A percentile compares a stretch with the other conserved stretches of the same genome.
Conservation (phyloP, 2,329 filamentous ascomycete species). For the Aspergillus sp. region DNA sequence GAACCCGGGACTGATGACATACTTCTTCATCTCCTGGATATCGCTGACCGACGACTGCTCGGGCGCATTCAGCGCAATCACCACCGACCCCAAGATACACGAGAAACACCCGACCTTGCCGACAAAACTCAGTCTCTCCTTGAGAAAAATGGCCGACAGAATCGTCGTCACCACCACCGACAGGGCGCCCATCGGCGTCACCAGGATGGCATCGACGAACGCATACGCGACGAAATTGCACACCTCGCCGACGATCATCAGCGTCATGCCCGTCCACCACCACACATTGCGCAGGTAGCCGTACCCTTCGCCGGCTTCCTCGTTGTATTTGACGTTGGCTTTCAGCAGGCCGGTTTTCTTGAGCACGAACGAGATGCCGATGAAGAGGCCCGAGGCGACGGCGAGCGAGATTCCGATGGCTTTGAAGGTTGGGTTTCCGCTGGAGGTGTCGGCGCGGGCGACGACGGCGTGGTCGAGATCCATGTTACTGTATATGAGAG, state of each 20-base stretch:
- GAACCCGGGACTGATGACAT: slow-evolving; percentile 79
- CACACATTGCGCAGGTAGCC: slow-evolving; percentile 90
- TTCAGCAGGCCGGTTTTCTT: slow-evolving; percentile 88
- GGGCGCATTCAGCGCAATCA: slow-evolving; percentile 92
- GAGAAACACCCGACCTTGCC: slow-evolving; percentile 94
- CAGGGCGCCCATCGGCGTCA: slow-evolving; percentile 83
- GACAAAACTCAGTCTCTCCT: slow-evolving; percentile 89
- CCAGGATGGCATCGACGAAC: slow-evolving; percentile 91
- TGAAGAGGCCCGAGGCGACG: slow-evolving; percentile 80
- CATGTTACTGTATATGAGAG: too few relatives aligned
- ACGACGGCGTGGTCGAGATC: slow-evolving; percentile 27
- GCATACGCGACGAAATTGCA: slow-evolving; percentile 97
- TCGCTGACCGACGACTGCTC: slow-evolving; percentile 72
- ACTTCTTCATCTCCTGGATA: slow-evolving; percentile 88
- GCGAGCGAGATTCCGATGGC: slow-evolving; percentile 78
- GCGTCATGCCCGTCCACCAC: slow-evolving; percentile 93
- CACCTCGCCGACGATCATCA: slow-evolving; percentile 94
- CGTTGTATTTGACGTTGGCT: slow-evolving; percentile 93
- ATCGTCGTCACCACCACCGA: slow-evolving; percentile 89
- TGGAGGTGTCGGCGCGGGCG: slow-evolving; percentile 6
- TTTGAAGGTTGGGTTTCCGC: slow-evolving; percentile 60
- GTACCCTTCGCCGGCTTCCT: slow-evolving; percentile 91
- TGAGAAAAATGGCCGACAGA: slow-evolving; percentile 87
- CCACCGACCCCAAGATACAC: slow-evolving; percentile 84
- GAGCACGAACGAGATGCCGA: slow-evolving; percentile 87